Conservation (phyloP, 306 rosid genomes). For the Spatholobus suberectus region DNA sequence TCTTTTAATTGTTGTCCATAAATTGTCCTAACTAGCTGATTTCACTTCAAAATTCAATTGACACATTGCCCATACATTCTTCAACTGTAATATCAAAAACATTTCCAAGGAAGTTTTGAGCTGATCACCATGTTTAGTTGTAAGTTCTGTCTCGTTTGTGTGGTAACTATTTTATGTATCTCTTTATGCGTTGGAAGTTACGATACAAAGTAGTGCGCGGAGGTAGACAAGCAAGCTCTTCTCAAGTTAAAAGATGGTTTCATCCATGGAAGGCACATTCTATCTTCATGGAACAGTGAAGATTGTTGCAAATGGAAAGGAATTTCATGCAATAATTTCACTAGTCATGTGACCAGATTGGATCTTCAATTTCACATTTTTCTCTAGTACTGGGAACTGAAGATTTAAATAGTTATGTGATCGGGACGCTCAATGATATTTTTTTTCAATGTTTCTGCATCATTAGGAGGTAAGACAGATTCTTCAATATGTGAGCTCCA, state of each 20-base stretch:
- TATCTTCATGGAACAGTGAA: not conserved
- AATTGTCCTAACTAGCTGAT: too few species aligned
- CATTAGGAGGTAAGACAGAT: too few species aligned
- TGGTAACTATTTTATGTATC: not conserved
- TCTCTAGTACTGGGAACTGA: too few species aligned
- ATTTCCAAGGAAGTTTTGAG: not conserved
- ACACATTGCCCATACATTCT: too few species aligned
- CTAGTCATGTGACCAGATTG: not conserved
- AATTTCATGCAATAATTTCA: not conserved
- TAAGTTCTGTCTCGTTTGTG: too few species aligned
- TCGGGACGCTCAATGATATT: too few species aligned
- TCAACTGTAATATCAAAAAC: too few species aligned
- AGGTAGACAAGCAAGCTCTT: not conserved
- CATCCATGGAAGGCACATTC: not conserved
- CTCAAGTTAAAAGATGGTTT: not conserved
- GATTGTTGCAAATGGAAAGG: not conserved
- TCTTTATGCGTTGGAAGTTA: not conserved
- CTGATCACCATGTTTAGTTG: not conserved
- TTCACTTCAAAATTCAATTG: too few species aligned
- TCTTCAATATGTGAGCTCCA: too few species aligned
- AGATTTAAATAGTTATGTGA: too few species aligned
- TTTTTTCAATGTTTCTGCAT: too few species aligned
- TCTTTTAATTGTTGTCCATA: too few species aligned
- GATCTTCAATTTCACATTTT: not conserved
- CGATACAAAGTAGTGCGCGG: not conserved